Evolutionary conservation across 2,329 filamentous ascomycete genomes (phyloP), one percentile per base, ranked within the genome.

Genomic region (Pezicula carpinea): DNA sequence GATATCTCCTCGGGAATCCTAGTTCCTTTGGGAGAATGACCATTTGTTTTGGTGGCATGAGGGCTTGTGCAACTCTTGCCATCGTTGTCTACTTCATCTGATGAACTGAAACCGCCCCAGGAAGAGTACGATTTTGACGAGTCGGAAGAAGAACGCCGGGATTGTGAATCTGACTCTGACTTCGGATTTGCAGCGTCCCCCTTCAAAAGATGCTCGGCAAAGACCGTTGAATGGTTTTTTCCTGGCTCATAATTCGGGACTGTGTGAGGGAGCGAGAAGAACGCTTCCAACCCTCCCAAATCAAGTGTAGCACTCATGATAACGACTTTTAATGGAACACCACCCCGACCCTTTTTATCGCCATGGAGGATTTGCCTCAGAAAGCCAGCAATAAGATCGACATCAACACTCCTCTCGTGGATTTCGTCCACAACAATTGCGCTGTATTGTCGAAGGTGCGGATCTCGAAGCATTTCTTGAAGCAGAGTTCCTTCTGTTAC

Each of bases 221-320:
- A 46, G 15, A 55, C 41, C 34, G 39, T 56, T 8, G 54, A 53
- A 39, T 57, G 52, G 39, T 58, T 60, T 33, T 56, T 49, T 41
- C 58, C 59, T 29, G 59, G 56, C 29, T 56, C 51, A 5, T 71
- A 68, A n/a, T 43, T 48, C 17, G 58, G 50, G 29, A 43, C 18
- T 14, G 49, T 43, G 14, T 32, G 48, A 18, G 55, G 57, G 29
- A 52, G 58, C 39, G 69, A 68, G 54, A 97, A 96, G 64, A 96
- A 97, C 0, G 72, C 71, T 36, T 80, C 75, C 26, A 97, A 81
- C 47, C 78, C 81, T 50, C 92, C 84, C 48, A 96, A 83, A 64
- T 97, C 89, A 32, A 90, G 89, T 6, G 93, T 99, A 42, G 93
- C 93, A 75, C 91, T 96, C 93, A 99, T 99, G 62, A 97, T 80